These are phyloP conservation scores for Alternaria arbusti DNA, from an alignment of 2,329 filamentous ascomycete species.

Conservation along the genomic window DNA sequence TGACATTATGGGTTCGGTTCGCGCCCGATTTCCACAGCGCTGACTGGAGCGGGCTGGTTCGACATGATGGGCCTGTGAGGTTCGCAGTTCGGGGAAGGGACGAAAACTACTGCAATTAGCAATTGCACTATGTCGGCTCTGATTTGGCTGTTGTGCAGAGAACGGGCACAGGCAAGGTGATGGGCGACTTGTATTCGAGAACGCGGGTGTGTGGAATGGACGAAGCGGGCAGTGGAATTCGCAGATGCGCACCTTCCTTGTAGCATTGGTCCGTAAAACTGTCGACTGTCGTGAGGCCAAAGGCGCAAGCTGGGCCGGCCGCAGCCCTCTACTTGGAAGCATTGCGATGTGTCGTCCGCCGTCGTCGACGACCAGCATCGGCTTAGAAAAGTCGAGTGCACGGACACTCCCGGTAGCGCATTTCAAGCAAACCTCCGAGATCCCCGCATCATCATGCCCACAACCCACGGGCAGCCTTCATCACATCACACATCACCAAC, in stretches of 20 bases:
- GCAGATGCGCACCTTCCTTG: constrained; percentile 42
- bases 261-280: constrained; percentile 25
- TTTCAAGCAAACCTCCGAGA: constrained; percentile 14
- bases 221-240: background rate
- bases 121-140: background rate
- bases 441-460: constrained; percentile 14
- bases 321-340: constrained; percentile 58
- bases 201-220: constrained; percentile 10
- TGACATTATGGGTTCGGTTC: constrained; percentile 18
- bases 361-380: constrained; percentile 14
- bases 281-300: constrained; percentile 31
- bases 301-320: constrained; percentile 40
- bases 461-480: background rate
- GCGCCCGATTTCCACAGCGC: constrained; percentile 35
- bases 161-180: background rate
- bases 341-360: constrained; percentile 47
- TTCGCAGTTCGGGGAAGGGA: constrained; percentile 32
- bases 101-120: constrained; percentile 40
- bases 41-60: constrained; percentile 34
- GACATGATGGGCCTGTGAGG: constrained; percentile 26
- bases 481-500: background rate
- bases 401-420: constrained; percentile 3
- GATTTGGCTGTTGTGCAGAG: background rate
- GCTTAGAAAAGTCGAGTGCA: constrained; percentile 27
- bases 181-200: constrained; percentile 5